phyloP scores from a whole-genome alignment of 495 filamentous ascomycete genomes.

The Penicillium salamii region DNA sequence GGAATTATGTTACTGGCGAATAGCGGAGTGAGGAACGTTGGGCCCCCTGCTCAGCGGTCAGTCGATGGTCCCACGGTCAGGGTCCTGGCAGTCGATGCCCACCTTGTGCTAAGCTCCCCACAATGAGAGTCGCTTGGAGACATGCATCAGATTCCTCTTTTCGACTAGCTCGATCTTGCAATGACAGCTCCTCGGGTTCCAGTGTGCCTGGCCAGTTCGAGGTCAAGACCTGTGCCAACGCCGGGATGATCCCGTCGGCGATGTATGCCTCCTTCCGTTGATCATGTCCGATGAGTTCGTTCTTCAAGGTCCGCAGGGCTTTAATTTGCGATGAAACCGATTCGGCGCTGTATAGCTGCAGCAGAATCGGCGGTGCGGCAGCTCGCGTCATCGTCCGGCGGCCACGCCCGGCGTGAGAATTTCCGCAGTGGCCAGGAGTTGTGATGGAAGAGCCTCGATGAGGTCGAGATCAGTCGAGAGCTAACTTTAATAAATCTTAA shows the following conservation, averaged over 20 bases:
- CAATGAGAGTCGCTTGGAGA: constrained; percentile 75
- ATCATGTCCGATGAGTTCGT: constrained; percentile 84
- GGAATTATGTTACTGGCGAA: constrained; percentile 62
- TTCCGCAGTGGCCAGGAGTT: background rate
- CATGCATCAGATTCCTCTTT: constrained; percentile 60
- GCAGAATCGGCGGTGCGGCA: constrained; percentile 52
- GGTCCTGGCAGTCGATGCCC: constrained; percentile 16
- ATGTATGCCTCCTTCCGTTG: constrained; percentile 81
- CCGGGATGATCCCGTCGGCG: constrained; percentile 62
- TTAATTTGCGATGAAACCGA: constrained; percentile 59
- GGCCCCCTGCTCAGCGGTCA: constrained; percentile 61
- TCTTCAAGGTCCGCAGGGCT: constrained; percentile 73
- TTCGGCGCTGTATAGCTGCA: constrained; percentile 59
- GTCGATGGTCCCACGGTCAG: constrained; percentile 1
- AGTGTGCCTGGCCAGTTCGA: constrained; percentile 30
- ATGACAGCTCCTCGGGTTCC: constrained; percentile 32
- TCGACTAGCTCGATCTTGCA: constrained; percentile 13
- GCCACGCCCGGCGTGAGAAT: constrained; percentile 27
- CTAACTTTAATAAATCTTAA: no score
- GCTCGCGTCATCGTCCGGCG: constrained; percentile 47
- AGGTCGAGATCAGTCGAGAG: no score
- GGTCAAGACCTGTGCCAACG: constrained; percentile 60
- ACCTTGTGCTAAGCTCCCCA: constrained; percentile 86
- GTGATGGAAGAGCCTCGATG: no score
- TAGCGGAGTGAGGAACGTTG: constrained; percentile 72